These are phyloP conservation scores for Dendryphion nanum DNA, from an alignment of 2,329 filamentous ascomycete genomes.

Conservation along the genomic window DNA sequence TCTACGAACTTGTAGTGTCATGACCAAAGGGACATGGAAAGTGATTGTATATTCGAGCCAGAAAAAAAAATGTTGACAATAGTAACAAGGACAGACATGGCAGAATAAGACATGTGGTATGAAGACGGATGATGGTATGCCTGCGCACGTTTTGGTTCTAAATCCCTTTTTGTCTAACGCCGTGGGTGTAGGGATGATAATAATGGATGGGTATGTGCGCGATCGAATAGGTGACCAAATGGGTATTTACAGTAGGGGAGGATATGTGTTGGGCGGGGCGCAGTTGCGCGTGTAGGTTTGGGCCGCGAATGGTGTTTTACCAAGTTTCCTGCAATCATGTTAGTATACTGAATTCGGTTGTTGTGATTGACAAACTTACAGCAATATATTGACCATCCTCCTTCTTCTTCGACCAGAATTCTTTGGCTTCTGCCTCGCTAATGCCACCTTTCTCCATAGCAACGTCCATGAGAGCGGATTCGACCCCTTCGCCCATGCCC, in stretches of 20 bases:
- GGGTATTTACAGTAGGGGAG: constrained; percentile 4
- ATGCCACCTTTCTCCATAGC: constrained; percentile 91
- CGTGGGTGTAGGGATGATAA: constrained; percentile 1
- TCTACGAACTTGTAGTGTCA: too few species aligned
- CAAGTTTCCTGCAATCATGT: constrained; percentile 6
- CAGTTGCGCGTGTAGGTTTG: too few species aligned
- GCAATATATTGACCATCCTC: constrained; percentile 94
- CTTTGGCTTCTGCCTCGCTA: constrained; percentile 73
- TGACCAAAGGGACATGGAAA: too few species aligned
- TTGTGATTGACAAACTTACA: constrained; percentile 41
- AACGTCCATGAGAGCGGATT: constrained; percentile 81
- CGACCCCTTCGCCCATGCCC: constrained; percentile 97
- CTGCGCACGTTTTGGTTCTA: constrained; percentile 3
- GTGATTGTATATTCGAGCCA: too few species aligned
- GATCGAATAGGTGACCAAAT: neutral
- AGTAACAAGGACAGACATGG: too few species aligned
- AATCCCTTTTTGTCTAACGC: constrained; percentile 10
- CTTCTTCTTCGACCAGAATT: constrained; percentile 91
- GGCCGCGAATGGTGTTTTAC: constrained; percentile 1
- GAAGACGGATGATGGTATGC: too few species aligned
- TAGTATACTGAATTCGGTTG: neutral
- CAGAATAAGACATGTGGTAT: too few species aligned
- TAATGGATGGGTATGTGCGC: constrained; percentile 2
- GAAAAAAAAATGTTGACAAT: too few species aligned
- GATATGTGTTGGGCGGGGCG: neutral